Evolutionary conservation across 2,329 filamentous ascomycete species (phyloP), one percentile per base, ranked within the genome.

Genomic region (Teratosphaeriaceae sp.): DNA sequence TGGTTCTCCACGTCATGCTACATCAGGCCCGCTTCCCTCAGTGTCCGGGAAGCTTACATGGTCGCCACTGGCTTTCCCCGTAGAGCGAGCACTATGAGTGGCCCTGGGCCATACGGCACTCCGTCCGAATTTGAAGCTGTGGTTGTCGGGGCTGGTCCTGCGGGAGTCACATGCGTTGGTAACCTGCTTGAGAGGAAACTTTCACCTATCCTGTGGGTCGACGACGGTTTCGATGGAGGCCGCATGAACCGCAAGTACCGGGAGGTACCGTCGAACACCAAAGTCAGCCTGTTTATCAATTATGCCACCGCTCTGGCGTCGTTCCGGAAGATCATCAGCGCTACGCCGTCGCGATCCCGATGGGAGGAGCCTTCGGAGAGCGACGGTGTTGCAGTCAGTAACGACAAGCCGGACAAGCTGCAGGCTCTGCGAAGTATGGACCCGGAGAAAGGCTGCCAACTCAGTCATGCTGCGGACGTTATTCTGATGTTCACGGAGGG

Each of bases 241-340:
- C 49, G 62, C 35, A 52, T 65, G 33, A 64, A 63, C 50, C 65
- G 67, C 45, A 68, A 67, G 54, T 82, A 82, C 55, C 69, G 77
- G 37, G 77, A 80, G 55, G 79, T 82, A 16, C 78, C 78, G 48
- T 75, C 70, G 52, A 82, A 82, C 57, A 82, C 79, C 44, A 81
- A 78, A 55, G 77, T 78, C 31, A 69, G 71, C 34, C 65, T 78
- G 18, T 82, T 82, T 56, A 63, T 77, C 45, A 66, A 74, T 21
- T 82, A 74, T 58, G 76, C 76, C 15, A 68, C 72, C 15, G 75
- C 71, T 1, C 60, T 76, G 1, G 59, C 70, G 26, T 66, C 76
- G 0, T 80, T 82, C 56, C 65, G 67, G 45, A 61, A 70, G 15
- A 70, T 81, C 35, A 64, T 74, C 38, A 65, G 71, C 38, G 63